Evolutionary conservation across 2,329 filamentous ascomycete genomes (phyloP).

Genomic region (Aspergillus sp.): DNA sequence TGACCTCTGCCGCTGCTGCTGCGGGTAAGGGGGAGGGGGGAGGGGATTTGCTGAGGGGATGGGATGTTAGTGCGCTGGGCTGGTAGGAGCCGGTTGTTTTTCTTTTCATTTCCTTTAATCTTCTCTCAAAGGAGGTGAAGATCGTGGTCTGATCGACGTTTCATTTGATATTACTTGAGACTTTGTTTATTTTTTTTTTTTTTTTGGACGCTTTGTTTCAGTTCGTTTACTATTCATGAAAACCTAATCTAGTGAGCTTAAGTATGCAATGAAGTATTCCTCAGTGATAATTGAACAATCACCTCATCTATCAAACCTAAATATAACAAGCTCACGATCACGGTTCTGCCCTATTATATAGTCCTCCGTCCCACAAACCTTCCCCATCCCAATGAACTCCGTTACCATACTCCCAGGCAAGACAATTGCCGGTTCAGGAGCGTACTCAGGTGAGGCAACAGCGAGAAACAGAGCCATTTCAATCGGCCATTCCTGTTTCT

Average conservation of each 20-base stretch:
- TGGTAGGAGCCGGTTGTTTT: no score
- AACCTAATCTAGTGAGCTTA: no score
- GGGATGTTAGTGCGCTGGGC: no score
- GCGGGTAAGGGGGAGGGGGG: not conserved
- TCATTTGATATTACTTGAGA: no score
- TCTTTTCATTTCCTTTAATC: no score
- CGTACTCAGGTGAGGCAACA: slow-evolving; percentile 32
- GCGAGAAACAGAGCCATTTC: slow-evolving; percentile 30
- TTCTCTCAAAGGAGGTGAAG: no score
- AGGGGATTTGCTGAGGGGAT: no score
- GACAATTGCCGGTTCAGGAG: slow-evolving; percentile 24
- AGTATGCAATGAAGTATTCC: no score
- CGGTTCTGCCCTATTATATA: slow-evolving; percentile 64
- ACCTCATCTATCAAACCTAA: slow-evolving; percentile 49
- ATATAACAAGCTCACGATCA: slow-evolving; percentile 54
- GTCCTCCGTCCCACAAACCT: slow-evolving; percentile 61
- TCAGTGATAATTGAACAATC: not conserved
- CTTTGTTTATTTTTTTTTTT: no score
- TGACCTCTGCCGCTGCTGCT: slow-evolving; percentile 4
- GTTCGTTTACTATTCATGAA: no score
- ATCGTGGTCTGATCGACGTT: no score
- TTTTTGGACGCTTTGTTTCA: no score
- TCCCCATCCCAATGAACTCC: slow-evolving; percentile 55
- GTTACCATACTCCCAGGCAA: slow-evolving; percentile 44
- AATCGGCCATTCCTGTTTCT: slow-evolving; percentile 29